These are phyloP conservation scores for Dactylonectria estremocensis DNA, from an alignment of 2,329 filamentous ascomycete genomes.

Conservation along the genomic window DNA sequence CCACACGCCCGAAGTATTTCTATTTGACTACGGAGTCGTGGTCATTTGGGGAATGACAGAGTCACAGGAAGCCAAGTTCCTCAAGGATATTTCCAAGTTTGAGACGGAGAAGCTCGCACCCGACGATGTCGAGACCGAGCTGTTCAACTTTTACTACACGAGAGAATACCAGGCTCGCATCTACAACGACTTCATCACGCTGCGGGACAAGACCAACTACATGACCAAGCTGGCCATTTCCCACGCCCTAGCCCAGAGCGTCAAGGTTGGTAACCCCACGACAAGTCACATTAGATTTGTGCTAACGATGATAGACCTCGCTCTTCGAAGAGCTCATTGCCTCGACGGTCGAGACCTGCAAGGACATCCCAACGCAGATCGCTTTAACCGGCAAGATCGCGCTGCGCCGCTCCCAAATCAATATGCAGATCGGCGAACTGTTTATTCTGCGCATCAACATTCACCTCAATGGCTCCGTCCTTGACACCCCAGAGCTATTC, in stretches of 20 bases:
- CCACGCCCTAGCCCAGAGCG: slow-evolving; percentile 94
- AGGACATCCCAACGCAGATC: slow-evolving; percentile 93
- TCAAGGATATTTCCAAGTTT: slow-evolving; percentile 95
- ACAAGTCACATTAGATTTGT: neutral
- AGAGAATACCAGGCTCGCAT: slow-evolving; percentile 97
- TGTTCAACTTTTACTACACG: slow-evolving; percentile 99
- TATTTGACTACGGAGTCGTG: slow-evolving; percentile 97
- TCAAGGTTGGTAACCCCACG: slow-evolving; percentile 74
- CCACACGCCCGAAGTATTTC: slow-evolving; percentile 93
- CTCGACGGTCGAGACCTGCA: slow-evolving; percentile 92
- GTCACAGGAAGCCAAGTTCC: slow-evolving; percentile 89
- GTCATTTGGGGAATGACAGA: slow-evolving; percentile 98
- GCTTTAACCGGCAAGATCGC: slow-evolving; percentile 93
- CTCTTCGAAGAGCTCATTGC: slow-evolving; percentile 96
- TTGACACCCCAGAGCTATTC: slow-evolving; percentile 97
- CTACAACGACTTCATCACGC: slow-evolving; percentile 98
- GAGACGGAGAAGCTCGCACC: slow-evolving; percentile 90
- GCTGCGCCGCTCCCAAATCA: slow-evolving; percentile 90
- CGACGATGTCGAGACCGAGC: slow-evolving; percentile 94
- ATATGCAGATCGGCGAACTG: slow-evolving; percentile 99
- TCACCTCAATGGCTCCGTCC: slow-evolving; percentile 94
- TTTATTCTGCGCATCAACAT: slow-evolving; percentile 99
- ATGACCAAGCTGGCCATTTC: slow-evolving; percentile 99
- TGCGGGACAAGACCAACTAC: slow-evolving; percentile 95
- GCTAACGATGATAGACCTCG: slow-evolving; percentile 75